Conservation (phyloP, 441 rosid species). For the Dalechampia spathulata region DNA sequence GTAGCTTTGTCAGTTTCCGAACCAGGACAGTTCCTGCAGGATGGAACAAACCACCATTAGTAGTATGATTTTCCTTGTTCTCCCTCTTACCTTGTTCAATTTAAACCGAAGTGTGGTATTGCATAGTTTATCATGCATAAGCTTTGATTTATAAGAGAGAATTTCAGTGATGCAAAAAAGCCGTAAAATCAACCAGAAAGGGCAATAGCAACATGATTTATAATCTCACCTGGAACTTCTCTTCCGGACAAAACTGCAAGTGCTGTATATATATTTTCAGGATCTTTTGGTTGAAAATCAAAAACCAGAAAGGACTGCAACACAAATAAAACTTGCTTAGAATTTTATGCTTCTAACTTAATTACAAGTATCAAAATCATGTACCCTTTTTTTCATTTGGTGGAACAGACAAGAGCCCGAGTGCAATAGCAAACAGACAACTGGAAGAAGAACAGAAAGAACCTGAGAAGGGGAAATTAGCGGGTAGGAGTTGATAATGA, state of each 20-base stretch:
- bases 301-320: conserved; percentile 38
- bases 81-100: background rate
- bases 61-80: background rate
- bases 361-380: no score
- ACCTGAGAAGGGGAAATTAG: conserved; percentile 34
- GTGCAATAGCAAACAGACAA: no score
- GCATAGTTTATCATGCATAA: no score
- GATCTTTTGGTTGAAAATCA: conserved; percentile 77
- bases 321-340: background rate
- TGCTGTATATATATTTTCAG: conserved; percentile 52
- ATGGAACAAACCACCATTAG: background rate
- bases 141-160: background rate
- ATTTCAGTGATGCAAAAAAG: background rate
- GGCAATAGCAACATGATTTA: no score
- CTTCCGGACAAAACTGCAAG: conserved; percentile 49
- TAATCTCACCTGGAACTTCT: conserved; percentile 50
- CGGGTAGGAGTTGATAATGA: conserved; percentile 44
- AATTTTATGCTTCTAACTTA: background rate
- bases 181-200: no score
- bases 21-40: conserved; percentile 34
- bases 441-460: background rate
- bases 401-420: no score
- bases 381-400: no score
- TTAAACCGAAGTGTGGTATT: background rate
- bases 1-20: conserved; percentile 40